A percentile compares a stretch with the other conserved stretches of the same genome.
Conservation (phyloP, 2,329 filamentous ascomycete genomes). For the Diplodia intermedia region DNA sequence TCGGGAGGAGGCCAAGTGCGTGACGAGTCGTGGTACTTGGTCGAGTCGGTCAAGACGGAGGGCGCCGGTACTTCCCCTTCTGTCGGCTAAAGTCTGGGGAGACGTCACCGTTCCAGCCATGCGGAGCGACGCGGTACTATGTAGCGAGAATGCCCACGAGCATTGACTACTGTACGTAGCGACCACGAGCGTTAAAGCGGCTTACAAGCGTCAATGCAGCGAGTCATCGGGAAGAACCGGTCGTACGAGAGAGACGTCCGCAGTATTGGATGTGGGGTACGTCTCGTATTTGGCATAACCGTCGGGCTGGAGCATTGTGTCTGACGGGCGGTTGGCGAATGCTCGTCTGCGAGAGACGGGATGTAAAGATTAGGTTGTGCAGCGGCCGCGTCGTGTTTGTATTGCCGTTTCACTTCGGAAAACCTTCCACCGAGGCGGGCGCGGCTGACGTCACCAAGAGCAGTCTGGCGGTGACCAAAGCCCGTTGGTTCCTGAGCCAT, state of each 20-base stretch:
- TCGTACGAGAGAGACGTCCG: not conserved
- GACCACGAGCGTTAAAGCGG: not conserved
- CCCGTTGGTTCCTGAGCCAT: conserved; percentile 12
- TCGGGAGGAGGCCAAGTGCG: not conserved
- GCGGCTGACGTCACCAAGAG: conserved; percentile 15
- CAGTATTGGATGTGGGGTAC: not conserved
- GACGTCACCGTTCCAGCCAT: not conserved
- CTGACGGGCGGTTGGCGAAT: not conserved
- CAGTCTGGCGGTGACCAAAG: conserved; percentile 6
- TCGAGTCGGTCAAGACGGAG: too few species aligned
- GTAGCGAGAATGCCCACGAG: not conserved
- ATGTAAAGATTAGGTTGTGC: not conserved
- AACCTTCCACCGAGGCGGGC: conserved; percentile 18
- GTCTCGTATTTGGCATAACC: not conserved
- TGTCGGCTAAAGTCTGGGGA: not conserved
- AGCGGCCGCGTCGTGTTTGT: not conserved
- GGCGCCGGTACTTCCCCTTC: not conserved
- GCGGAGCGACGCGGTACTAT: not conserved
- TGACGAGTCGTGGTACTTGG: not conserved
- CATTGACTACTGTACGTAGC: not conserved
- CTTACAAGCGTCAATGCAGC: not conserved
- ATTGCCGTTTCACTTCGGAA: conserved; percentile 9
- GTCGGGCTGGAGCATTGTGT: not conserved
- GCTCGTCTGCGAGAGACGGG: too few species aligned
- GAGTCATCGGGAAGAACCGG: not conserved